Conservation (phyloP, 176 grass and related monocot genomes). For the Bromus sterilis region DNA sequence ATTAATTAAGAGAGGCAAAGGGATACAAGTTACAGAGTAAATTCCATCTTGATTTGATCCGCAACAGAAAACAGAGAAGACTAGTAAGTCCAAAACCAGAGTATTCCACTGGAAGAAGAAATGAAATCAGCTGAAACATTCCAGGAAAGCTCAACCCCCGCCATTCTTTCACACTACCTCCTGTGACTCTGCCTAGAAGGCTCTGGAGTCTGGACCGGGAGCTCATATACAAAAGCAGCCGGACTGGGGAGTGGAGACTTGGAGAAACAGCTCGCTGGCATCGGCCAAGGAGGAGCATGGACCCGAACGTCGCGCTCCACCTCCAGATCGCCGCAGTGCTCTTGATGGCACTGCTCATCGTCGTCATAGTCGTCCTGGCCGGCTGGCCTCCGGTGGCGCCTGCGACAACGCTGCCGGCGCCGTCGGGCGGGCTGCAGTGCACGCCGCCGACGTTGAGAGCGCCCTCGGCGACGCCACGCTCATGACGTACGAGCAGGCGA, state of each 20-base stretch:
- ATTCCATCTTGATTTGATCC: background rate
- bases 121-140: background rate
- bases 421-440: no score
- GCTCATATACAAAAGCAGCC: background rate
- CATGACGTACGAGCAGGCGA: slow-evolving; percentile 20
- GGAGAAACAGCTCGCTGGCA: background rate
- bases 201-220: background rate
- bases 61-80: background rate
- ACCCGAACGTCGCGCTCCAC: background rate
- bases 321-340: slow-evolving; percentile 16
- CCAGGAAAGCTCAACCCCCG: background rate
- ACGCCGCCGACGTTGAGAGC: slow-evolving; percentile 12
- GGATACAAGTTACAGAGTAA: background rate
- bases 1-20: background rate
- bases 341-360: background rate
- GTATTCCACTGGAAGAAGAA: background rate
- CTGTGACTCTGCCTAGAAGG: background rate
- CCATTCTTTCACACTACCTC: background rate
- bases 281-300: background rate
- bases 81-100: background rate
- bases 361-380: background rate
- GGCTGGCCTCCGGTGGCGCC: background rate
- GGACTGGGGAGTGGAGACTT: no score
- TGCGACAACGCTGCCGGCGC: background rate
- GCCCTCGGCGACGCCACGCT: background rate